phyloP scores from a whole-genome alignment of 768 basidiomycete genomes.

The Rhizopogon salebrosus region DNA sequence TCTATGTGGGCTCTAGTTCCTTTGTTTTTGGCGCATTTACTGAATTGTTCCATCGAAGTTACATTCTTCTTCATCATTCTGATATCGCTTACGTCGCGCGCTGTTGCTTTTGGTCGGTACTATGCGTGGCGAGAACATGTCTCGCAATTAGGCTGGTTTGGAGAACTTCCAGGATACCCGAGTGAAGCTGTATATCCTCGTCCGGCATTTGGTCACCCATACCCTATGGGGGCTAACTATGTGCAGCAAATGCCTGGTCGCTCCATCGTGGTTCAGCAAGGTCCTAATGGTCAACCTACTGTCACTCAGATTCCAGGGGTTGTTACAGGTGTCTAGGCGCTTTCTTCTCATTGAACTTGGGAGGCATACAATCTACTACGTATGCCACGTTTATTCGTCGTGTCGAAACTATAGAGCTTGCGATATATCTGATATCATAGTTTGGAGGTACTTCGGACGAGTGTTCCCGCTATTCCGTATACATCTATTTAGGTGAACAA shows the following conservation, averaged over 20 bases:
- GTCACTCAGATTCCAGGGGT: slow-evolving; percentile 52
- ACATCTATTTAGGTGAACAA: slow-evolving; percentile 12
- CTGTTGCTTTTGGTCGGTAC: slow-evolving; percentile 28
- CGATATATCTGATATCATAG: not conserved
- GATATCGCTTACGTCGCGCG: slow-evolving; percentile 44
- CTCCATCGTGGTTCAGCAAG: slow-evolving; percentile 66
- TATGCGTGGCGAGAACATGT: slow-evolving; percentile 32
- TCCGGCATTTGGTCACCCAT: slow-evolving; percentile 22
- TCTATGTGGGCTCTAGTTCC: slow-evolving; percentile 31
- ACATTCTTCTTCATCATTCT: slow-evolving; percentile 50
- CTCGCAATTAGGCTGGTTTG: slow-evolving; percentile 72
- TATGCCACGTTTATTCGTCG: not conserved
- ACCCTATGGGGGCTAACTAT: slow-evolving; percentile 27
- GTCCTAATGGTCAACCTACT: slow-evolving; percentile 54
- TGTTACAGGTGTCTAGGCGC: slow-evolving; percentile 14
- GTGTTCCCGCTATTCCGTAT: not conserved
- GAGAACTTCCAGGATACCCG: slow-evolving; percentile 59
- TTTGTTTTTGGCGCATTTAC: not conserved
- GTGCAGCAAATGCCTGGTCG: slow-evolving; percentile 53
- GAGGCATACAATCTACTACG: not conserved
- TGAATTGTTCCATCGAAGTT: slow-evolving; percentile 24
- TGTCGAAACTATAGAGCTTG: not conserved
- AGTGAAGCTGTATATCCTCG: slow-evolving; percentile 20
- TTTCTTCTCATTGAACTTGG: not conserved
- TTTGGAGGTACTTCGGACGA: not conserved